Evolutionary conservation across 1,284 basidiomycete genomes (phyloP).

Genomic region (Fomitopsis betulina): DNA sequence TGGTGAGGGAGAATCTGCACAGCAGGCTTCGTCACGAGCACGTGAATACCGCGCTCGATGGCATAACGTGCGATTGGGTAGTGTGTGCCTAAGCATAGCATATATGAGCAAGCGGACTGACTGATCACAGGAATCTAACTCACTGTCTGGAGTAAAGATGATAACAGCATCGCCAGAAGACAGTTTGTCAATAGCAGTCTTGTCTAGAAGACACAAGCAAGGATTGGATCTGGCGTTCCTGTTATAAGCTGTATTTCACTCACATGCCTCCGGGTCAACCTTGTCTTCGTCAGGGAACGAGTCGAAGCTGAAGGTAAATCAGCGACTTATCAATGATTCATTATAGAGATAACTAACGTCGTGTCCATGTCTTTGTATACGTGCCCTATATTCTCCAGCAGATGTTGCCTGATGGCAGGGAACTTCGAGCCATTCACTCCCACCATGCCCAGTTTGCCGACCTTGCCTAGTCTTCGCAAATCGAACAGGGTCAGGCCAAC

Average conservation of each 20-base stretch:
- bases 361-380: slow-evolving; percentile 86
- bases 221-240: slow-evolving; percentile 4
- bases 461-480: slow-evolving; percentile 80
- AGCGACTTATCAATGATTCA: neutral
- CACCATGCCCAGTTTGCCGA: slow-evolving; percentile 75
- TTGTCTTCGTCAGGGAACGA: slow-evolving; percentile 72
- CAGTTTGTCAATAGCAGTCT: slow-evolving; percentile 77
- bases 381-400: slow-evolving; percentile 77
- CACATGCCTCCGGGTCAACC: slow-evolving; percentile 79
- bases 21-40: slow-evolving; percentile 90
- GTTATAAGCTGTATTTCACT: slow-evolving; percentile 24
- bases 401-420: slow-evolving; percentile 77
- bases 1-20: slow-evolving; percentile 85
- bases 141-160: slow-evolving; percentile 84
- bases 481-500: slow-evolving; percentile 90
- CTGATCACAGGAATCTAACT: slow-evolving; percentile 21
- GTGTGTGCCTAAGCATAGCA: slow-evolving; percentile 68
- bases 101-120: neutral
- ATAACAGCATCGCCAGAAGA: slow-evolving; percentile 84
- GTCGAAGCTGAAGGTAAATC: slow-evolving; percentile 52
- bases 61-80: slow-evolving; percentile 84
- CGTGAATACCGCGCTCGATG: slow-evolving; percentile 79
- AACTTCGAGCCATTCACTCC: slow-evolving; percentile 85
- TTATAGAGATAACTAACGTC: slow-evolving; percentile 46
- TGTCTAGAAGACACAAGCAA: slow-evolving; percentile 48